Evolutionary conservation across 2,329 filamentous ascomycete genomes (phyloP), one percentile per base, ranked within the genome.

Genomic region (Aspergillus novofumigatus): DNA sequence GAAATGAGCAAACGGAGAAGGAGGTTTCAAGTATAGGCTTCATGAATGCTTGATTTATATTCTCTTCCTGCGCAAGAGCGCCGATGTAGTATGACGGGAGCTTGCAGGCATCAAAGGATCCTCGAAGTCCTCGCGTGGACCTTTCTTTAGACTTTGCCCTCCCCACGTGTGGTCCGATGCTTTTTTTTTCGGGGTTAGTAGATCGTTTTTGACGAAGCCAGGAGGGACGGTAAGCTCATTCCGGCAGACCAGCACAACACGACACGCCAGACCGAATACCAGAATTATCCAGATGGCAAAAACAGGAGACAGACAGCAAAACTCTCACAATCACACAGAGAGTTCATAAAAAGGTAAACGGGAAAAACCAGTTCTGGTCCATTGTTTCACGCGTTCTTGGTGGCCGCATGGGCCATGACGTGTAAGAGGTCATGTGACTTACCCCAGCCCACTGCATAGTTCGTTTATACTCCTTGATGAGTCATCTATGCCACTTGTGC

Each of bases 21-120:
- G 49, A 59, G 53, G 55, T 53, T 51, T 60, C 51, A 53, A 59
- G 58, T 64, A 58, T 52, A 62, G 65, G 59, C 69, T 71, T 73
- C 71, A 74, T 73, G 67, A 72, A 73, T 66, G 65, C 68, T 68
- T 67, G 48, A 14, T 14, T 47, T 25, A 47, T 47, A 47, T 25
- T 47, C 44, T 14, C 20, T 47, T 47, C 44, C 21, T 47, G 4
- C 44, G 20, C 44, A 47, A 10, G 44, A 25, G 44, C 44, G 44
- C 20, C 21, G n/a, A 44, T 9, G 10, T 44, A 8, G 41, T 44
- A 44, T 44, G 41, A 20, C 1, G n/a, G 10, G 10, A 20, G 41
- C 4, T 21, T n/a, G 41, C 41, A 44, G 10, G 44, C 11, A 17
- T 47, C 32, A 35, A 35, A 11, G 4, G 32, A 35, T 2, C 3